Percentiles rank a stretch among this genome's conserved stretches.
These are phyloP conservation scores for Sugiyamaella floridensis DNA, from an alignment of 805 yeast species.

Conservation along the genomic window DNA sequence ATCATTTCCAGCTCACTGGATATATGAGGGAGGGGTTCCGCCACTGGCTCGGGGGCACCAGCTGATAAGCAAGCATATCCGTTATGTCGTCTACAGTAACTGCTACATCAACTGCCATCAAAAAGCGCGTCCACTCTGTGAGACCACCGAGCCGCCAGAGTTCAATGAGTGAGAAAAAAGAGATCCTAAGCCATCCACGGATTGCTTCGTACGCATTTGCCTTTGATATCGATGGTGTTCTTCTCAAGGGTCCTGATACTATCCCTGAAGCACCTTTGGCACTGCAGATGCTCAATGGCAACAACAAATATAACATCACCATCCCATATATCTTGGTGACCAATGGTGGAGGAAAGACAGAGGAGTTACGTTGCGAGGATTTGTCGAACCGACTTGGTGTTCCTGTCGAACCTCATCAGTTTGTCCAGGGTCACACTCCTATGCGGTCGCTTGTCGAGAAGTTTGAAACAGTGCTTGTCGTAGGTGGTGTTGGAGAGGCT, in stretches of 20 bases:
- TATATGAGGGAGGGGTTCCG: no score
- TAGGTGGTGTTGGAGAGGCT: conserved; percentile 71
- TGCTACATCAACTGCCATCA: not conserved
- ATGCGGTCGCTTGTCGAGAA: conserved; percentile 50
- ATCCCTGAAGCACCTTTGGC: conserved; percentile 64
- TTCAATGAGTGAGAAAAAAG: conserved; percentile 7
- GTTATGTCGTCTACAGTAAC: not conserved
- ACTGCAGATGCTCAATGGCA: conserved; percentile 43
- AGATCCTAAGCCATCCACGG: conserved; percentile 15
- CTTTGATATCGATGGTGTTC: conserved; percentile 89
- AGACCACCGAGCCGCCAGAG: conserved; percentile 5
- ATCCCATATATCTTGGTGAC: conserved; percentile 78
- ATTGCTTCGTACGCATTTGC: conserved; percentile 59
- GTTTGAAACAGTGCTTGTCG: conserved; percentile 60
- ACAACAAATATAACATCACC: conserved; percentile 57
- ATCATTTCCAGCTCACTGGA: no score
- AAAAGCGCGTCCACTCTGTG: not conserved
- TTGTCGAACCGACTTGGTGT: conserved; percentile 40
- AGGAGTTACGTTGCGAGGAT: conserved; percentile 47
- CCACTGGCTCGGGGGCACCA: no score
- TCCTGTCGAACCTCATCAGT: conserved; percentile 48
- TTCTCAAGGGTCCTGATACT: conserved; percentile 66
- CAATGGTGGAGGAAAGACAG: conserved; percentile 83
- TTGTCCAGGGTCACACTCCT: conserved; percentile 87
- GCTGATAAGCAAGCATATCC: not conserved